These are phyloP conservation scores for Diutina catenulata DNA, from an alignment of 1,139 yeast genomes.

Conservation along the genomic window DNA sequence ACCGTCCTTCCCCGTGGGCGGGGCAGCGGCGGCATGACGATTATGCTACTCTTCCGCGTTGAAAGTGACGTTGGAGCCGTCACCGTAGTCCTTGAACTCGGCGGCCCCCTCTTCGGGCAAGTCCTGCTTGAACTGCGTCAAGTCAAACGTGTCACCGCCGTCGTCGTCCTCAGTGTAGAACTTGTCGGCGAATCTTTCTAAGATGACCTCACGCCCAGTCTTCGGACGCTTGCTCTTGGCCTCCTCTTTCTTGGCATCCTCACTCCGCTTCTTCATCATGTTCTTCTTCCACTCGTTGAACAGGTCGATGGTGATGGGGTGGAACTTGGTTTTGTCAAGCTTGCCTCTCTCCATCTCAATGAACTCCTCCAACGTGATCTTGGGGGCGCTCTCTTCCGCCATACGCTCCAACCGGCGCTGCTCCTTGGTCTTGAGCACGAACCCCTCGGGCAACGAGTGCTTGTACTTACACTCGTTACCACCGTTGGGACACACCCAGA, in stretches of 20 bases:
- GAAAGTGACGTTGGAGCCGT: slow-evolving; percentile 16
- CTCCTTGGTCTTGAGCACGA: slow-evolving; percentile 91
- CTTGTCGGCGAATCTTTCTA: slow-evolving; percentile 63
- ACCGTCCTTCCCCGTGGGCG: too few relatives aligned
- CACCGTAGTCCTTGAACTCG: slow-evolving; percentile 48
- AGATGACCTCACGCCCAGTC: slow-evolving; percentile 75
- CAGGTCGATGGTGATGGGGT: slow-evolving; percentile 81
- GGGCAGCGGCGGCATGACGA: too few relatives aligned
- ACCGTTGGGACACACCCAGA: slow-evolving; percentile 95
- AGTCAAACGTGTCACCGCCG: slow-evolving; percentile 54
- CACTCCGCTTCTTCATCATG: slow-evolving; percentile 34
- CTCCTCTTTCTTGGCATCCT: slow-evolving; percentile 46
- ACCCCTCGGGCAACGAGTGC: slow-evolving; percentile 97
- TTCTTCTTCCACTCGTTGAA: slow-evolving; percentile 75
- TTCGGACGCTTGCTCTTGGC: slow-evolving; percentile 42
- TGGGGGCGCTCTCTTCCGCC: slow-evolving; percentile 78
- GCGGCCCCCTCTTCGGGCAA: slow-evolving; percentile 27
- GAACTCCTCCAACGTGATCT: slow-evolving; percentile 90
- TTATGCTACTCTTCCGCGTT: not conserved
- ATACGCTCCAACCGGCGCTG: slow-evolving; percentile 81
- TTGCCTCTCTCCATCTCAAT: slow-evolving; percentile 87
- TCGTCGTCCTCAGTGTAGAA: slow-evolving; percentile 37
- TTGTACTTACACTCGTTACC: slow-evolving; percentile 89
- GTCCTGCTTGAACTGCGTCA: slow-evolving; percentile 46
- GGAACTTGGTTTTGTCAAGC: slow-evolving; percentile 63